phyloP scores from a whole-genome alignment of 306 rosid genomes.

The Cyamopsis tetragonoloba region DNA sequence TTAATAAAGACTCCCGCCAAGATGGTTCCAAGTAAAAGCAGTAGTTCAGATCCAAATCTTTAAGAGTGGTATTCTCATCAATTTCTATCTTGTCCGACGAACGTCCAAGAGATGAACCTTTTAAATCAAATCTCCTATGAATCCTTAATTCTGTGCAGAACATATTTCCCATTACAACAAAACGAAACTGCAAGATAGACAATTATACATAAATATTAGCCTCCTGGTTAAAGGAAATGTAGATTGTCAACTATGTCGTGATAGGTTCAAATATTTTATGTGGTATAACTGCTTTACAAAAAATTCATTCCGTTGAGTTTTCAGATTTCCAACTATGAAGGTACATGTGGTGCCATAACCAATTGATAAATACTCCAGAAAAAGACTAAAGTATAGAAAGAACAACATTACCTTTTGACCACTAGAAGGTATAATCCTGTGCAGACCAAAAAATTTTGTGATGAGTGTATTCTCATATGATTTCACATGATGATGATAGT shows the following conservation, averaged over 20 bases:
- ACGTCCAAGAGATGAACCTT: conserved; percentile 97
- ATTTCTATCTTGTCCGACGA: conserved; percentile 96
- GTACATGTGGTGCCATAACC: neutral
- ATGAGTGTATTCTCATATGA: conserved; percentile 85
- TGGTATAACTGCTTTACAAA: neutral
- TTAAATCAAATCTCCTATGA: conserved; percentile 89
- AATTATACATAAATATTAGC: conserved; percentile 23
- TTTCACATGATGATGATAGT: conserved; percentile 91
- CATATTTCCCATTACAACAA: conserved; percentile 99
- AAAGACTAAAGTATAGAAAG: neutral
- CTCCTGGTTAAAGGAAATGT: conserved; percentile 23
- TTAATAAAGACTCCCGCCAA: conserved; percentile 78
- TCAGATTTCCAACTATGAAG: neutral
- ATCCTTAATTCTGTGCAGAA: conserved; percentile 98
- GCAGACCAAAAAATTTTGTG: conserved; percentile 97
- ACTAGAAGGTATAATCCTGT: conserved; percentile 91
- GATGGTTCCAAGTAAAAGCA: conserved; percentile 91
- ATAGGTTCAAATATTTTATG: conserved; percentile 7
- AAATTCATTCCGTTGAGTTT: neutral
- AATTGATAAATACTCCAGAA: conserved; percentile 13
- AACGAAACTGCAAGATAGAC: conserved; percentile 76
- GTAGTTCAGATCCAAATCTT: conserved; percentile 91
- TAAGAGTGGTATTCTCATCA: conserved; percentile 91
- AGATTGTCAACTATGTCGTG: conserved; percentile 16
- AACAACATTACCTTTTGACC: conserved; percentile 79